Base-by-base conservation (phyloP, 495 filamentous ascomycete species). In the Aspergillus coremiiformis region DNA sequence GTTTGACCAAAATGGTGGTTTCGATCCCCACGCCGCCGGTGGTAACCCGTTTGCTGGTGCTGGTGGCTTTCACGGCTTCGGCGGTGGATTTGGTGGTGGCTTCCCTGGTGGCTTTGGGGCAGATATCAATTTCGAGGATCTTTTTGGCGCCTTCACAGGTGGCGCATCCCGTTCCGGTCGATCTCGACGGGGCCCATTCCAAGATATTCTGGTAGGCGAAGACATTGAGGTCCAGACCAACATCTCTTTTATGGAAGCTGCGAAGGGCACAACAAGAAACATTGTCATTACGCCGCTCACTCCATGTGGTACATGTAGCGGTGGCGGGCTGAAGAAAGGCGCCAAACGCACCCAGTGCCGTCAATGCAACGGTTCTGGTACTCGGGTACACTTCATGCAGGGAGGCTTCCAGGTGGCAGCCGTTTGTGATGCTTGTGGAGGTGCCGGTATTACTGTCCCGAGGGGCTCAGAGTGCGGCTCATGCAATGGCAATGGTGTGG, bases 351-450 rank as follows among this genome's bases (percentile, higher is more conserved):
- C 81, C 9, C 74, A 81, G 53, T 98, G 93, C 71, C 81, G 81
- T 57, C 75, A 77, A 27, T 98, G 93, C 68, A 84, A 84, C 47
- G 93, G 93, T 4, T 88, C 90, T 10, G 93, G 93, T 43, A 86
- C 86, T 27, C 79, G 85, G 53, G 84, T 96, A 17, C 89, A 95
- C 68, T 81, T 89, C 61, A 85, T 96, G 78, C 81, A 87, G 59
- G 90, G 89, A 27, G 91, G 90, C 14, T 97, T 98, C 73, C 92
- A 96, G 70, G 89, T 98, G 81, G 86, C 85, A 8, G 88, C 87
- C 51, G 94, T 90, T 2, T 98, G 93, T 67, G 75, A 80, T 11
- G 64, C 81, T 45, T 98, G 93, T 64, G 81, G 80, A 33, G 93
- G 93, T 5, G 78, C 75, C 39, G 93, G 93, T 24, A 64, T 82